Conservation (phyloP, 768 basidiomycete genomes). For the Naematelia encephala region DNA sequence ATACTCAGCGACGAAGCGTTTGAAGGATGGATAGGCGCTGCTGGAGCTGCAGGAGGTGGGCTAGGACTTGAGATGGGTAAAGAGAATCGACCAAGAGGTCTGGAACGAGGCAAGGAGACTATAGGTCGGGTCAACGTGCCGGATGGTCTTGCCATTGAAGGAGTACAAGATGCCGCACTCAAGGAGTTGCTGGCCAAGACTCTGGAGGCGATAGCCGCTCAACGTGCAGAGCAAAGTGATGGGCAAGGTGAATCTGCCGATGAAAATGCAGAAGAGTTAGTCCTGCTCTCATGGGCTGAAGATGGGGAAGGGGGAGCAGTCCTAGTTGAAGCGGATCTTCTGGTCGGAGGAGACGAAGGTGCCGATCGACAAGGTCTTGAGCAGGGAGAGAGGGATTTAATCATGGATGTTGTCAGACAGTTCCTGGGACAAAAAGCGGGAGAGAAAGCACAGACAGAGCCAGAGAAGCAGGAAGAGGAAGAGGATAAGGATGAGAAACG, state of each 20-base stretch:
- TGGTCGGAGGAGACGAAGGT: constrained; percentile 16
- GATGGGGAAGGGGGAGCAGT: constrained; percentile 17
- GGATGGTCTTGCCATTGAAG: neutral
- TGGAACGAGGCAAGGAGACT: neutral
- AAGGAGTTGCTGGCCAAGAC: constrained; percentile 18
- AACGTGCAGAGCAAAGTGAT: constrained; percentile 1
- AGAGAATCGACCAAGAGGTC: neutral
- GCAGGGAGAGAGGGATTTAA: constrained; percentile 18
- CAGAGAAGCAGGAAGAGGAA: neutral
- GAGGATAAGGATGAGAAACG: constrained; percentile 8
- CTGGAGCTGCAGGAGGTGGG: neutral
- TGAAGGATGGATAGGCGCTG: constrained; percentile 15
- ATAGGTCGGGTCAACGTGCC: neutral
- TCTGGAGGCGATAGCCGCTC: constrained; percentile 14
- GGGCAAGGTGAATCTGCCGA: neutral
- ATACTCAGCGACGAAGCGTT: constrained; percentile 36
- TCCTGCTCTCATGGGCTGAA: constrained; percentile 18
- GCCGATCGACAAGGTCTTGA: constrained; percentile 1
- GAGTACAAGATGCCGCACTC: constrained; percentile 4
- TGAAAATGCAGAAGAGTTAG: constrained; percentile 6
- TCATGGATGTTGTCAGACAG: constrained; percentile 20
- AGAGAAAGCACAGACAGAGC: neutral
- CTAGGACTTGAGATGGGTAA: constrained; percentile 1
- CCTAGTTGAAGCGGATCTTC: constrained; percentile 11
- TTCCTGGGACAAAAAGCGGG: constrained; percentile 5